A percentile compares a stretch with the other conserved stretches of the same genome.
phyloP scores from a whole-genome alignment of 1,284 basidiomycete species.

The Heterobasidion occidentale region DNA sequence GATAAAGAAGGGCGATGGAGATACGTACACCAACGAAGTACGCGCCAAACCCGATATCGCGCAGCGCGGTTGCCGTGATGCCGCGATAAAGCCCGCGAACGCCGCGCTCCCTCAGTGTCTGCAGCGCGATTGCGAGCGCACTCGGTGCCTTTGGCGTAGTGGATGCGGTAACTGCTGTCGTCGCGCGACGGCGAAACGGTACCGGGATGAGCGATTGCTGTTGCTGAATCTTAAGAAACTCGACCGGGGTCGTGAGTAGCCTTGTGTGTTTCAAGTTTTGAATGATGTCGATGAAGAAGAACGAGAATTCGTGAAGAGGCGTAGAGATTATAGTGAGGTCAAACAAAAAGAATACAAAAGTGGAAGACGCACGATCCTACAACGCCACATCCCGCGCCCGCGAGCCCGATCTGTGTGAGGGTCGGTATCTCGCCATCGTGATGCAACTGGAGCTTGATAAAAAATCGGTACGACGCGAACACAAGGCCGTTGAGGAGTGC shows the following conservation, averaged over 20 bases:
- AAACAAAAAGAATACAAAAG: neutral
- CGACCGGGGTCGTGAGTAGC: slow-evolving; percentile 72
- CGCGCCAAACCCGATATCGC: slow-evolving; percentile 76
- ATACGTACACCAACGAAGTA: slow-evolving; percentile 69
- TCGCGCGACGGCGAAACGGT: slow-evolving; percentile 9
- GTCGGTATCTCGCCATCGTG: slow-evolving; percentile 40
- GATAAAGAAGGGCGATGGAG: neutral
- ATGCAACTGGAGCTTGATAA: slow-evolving; percentile 53
- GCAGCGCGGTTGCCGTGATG: slow-evolving; percentile 57
- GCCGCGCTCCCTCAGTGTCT: slow-evolving; percentile 50
- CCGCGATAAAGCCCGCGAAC: slow-evolving; percentile 73
- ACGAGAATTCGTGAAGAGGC: neutral
- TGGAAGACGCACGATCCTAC: slow-evolving; percentile 56
- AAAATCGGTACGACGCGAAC: slow-evolving; percentile 67
- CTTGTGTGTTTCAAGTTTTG: slow-evolving; percentile 27
- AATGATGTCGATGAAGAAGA: neutral
- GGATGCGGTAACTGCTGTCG: slow-evolving; percentile 4
- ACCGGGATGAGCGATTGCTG: slow-evolving; percentile 40
- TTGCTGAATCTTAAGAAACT: slow-evolving; percentile 83
- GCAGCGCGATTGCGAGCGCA: slow-evolving; percentile 40
- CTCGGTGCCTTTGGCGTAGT: slow-evolving; percentile 23
- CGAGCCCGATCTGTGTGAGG: slow-evolving; percentile 62
- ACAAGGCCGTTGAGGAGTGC: slow-evolving; percentile 71
- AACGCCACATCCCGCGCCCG: slow-evolving; percentile 72
- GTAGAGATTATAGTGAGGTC: neutral